Base-by-base conservation (phyloP, 139 green algal genomes). In the Asterochloris sp. region DNA sequence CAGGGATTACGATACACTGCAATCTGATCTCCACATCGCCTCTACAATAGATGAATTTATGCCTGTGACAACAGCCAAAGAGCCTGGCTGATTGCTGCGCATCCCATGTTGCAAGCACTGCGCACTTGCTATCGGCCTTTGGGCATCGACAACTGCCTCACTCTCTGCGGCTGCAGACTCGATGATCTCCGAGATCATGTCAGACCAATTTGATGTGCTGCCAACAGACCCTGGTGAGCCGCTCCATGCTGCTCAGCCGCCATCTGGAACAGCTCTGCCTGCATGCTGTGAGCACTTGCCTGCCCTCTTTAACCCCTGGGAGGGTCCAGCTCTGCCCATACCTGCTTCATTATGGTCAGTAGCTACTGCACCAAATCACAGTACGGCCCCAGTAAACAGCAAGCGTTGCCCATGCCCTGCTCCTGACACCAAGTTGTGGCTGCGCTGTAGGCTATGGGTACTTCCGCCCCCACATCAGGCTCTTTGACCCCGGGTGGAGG, bases 361-460 rank as follows among this genome's bases (percentile, higher is more conserved):
- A 62, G 10, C 73, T 19, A 16, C 10, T 62, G 26, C 19, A 77
- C 28, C 47, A 16, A 12, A 26, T 62, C 2, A 0, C 26, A 12
- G n/a, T 13, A 11, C 54, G 21, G 28, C 24, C 76, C 67, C 60
- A 80, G 16, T 27, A 69, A n/a, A 47, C 76, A 12, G 14, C 61
- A 80, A 14, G 47, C 67, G 0, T 69, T 80, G 14, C n/a, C 12
- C 69, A 13, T 80, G 76, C 60, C n/a, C 67, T 16, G 60, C 67
- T n/a, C 68, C 68, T 80, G 76, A 62, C 23, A 60, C 68, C 11
- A 69, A 69, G 76, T 10, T 28, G 69, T 28, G 54, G 60, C 14
- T 69, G n/a, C 11, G 17, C 13, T 80, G 76, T 13, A 80, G 77
- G 77, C 13, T 81, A 81, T 81, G 77, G 77, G n/a, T 81, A 81